A percentile compares a stretch with the other conserved stretches of the same genome.
Conservation (phyloP, 2,329 filamentous ascomycete species). For the Ophiostoma sp. region DNA sequence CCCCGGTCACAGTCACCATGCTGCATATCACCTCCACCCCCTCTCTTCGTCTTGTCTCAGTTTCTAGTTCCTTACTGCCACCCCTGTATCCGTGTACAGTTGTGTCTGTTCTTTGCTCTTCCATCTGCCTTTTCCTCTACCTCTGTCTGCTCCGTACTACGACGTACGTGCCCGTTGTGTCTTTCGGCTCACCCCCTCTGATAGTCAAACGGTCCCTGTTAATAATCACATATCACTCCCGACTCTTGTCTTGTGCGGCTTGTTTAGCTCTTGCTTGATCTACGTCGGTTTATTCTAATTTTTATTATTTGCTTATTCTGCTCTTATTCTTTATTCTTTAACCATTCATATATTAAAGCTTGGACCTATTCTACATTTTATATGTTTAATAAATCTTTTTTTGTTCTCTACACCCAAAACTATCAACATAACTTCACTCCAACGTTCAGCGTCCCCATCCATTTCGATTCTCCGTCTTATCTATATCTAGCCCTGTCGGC, state of each 20-base stretch:
- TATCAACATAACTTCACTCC: neutral
- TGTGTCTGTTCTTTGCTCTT: neutral
- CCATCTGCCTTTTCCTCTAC: neutral
- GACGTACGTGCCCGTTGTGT: neutral
- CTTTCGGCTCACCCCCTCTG: neutral
- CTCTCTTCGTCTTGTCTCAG: neutral
- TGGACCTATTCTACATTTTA: neutral
- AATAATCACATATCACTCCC: slow-evolving; percentile 4
- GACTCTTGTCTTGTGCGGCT: slow-evolving; percentile 6
- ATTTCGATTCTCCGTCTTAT: slow-evolving; percentile 11
- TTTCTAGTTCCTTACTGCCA: neutral
- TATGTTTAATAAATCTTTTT: neutral
- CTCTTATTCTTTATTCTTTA: neutral
- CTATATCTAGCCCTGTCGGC: slow-evolving; percentile 11
- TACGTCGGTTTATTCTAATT: slow-evolving; percentile 1
- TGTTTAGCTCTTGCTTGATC: neutral
- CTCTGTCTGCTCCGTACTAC: slow-evolving; percentile 12
- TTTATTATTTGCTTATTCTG: neutral
- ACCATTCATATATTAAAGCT: neutral
- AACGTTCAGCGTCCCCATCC: slow-evolving; percentile 7
- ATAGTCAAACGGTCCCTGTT: slow-evolving; percentile 4
- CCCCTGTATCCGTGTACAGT: too few relatives aligned
- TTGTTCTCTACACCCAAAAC: neutral
- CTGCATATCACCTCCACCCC: slow-evolving; percentile 14
- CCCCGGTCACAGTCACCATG: neutral